Percentiles rank a stretch among this genome's conserved stretches.
Conservation (phyloP, 805 yeast genomes). For the Metschnikowia vanudenii region DNA sequence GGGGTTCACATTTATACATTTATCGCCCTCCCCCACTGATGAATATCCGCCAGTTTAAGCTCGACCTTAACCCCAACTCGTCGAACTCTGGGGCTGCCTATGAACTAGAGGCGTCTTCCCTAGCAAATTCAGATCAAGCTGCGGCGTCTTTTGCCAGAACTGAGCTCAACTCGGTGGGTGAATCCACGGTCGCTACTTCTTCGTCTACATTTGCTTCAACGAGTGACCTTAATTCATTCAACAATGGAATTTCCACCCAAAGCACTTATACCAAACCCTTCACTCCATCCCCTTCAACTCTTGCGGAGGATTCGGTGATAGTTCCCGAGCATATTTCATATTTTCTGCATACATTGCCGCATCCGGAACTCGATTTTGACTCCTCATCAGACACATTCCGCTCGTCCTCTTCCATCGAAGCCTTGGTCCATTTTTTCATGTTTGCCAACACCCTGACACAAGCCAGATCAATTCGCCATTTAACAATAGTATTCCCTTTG, state of each 20-base stretch:
- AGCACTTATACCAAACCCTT: not conserved
- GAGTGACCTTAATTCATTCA: slow-evolving; percentile 1
- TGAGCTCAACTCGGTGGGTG: slow-evolving; percentile 4
- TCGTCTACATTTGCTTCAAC: slow-evolving; percentile 5
- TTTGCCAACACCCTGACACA: slow-evolving; percentile 23
- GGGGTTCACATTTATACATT: slow-evolving; percentile 63
- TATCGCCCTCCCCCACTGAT: slow-evolving; percentile 33
- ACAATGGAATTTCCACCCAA: not conserved
- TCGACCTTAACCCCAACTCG: slow-evolving; percentile 3
- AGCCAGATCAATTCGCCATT: slow-evolving; percentile 15
- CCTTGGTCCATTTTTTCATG: slow-evolving; percentile 72
- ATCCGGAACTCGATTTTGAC: slow-evolving; percentile 46
- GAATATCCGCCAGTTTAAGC: slow-evolving; percentile 18
- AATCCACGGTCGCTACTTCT: slow-evolving; percentile 4
- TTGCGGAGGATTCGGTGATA: not conserved
- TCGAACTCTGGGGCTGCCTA: not conserved
- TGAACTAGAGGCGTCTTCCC: slow-evolving; percentile 2
- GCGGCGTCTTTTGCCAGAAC: not conserved
- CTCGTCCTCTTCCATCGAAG: slow-evolving; percentile 61
- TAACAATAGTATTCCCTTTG: slow-evolving; percentile 33
- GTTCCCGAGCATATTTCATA: slow-evolving; percentile 22
- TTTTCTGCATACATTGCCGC: slow-evolving; percentile 28
- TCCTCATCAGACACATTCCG: slow-evolving; percentile 30
- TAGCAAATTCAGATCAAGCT: slow-evolving; percentile 1
- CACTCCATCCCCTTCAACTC: not conserved